These are phyloP conservation scores for Galeopsis tetrahit DNA, from an alignment of 257 asterid genomes.

Conservation along the genomic window DNA sequence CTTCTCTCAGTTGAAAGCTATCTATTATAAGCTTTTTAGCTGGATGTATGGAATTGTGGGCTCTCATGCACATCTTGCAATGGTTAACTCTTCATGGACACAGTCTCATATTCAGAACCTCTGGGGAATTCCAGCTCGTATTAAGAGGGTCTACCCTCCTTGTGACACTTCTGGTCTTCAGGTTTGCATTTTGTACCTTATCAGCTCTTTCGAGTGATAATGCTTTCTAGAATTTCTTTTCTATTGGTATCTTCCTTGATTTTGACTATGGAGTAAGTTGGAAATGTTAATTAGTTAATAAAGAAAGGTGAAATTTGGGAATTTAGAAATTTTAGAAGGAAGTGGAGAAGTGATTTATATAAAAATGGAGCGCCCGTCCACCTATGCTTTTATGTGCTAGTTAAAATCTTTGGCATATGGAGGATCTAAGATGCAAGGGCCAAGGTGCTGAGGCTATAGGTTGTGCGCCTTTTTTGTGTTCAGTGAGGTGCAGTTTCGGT, in stretches of 20 bases:
- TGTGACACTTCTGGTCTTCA: slow-evolving; percentile 93
- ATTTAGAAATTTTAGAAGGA: neutral
- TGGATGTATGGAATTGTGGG: slow-evolving; percentile 90
- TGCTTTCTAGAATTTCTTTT: neutral
- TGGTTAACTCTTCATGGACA: slow-evolving; percentile 99
- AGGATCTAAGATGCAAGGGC: neutral
- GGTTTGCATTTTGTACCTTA: slow-evolving; percentile 47
- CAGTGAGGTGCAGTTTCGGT: too few species aligned
- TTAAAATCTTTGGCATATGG: slow-evolving; percentile 17
- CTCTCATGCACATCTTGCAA: slow-evolving; percentile 78
- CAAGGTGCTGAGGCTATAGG: too few species aligned
- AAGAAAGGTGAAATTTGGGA: neutral
- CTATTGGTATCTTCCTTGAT: slow-evolving; percentile 4
- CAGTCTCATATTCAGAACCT: slow-evolving; percentile 82
- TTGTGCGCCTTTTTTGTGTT: too few species aligned
- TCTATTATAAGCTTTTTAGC: slow-evolving; percentile 81
- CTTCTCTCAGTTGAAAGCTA: slow-evolving; percentile 71
- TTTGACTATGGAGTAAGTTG: slow-evolving; percentile 5
- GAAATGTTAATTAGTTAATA: slow-evolving; percentile 1
- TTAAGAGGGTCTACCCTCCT: slow-evolving; percentile 87
- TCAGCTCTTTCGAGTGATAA: slow-evolving; percentile 6
- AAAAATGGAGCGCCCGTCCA: neutral
- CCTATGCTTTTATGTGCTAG: neutral
- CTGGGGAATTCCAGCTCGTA: slow-evolving; percentile 85
- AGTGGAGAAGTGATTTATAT: neutral